Conservation (phyloP, 768 basidiomycete species). For the Russula olivacea region DNA sequence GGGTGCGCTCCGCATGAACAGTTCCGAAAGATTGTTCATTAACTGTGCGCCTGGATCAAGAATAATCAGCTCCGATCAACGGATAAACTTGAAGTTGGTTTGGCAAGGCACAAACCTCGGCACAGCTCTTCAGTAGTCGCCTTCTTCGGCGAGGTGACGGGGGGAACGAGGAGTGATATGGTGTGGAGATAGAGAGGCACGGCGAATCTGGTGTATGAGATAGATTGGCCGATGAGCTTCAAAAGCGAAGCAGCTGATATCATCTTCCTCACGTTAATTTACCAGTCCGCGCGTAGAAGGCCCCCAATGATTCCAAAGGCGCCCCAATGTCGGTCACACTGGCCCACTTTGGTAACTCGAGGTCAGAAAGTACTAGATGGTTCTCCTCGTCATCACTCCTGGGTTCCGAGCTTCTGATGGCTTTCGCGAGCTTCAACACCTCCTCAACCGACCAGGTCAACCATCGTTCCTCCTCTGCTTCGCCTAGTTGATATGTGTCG, state of each 20-base stretch:
- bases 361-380: constrained; percentile 34
- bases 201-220: constrained; percentile 43
- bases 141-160: constrained; percentile 27
- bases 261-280: constrained; percentile 46
- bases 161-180: constrained; percentile 52
- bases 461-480: constrained; percentile 40
- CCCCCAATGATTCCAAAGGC: constrained; percentile 61
- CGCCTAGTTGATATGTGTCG: constrained; percentile 31
- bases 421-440: constrained; percentile 36
- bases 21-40: constrained; percentile 45
- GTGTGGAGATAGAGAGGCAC: constrained; percentile 62
- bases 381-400: constrained; percentile 18
- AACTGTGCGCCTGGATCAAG: constrained; percentile 37
- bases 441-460: constrained; percentile 42
- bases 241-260: constrained; percentile 4
- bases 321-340: constrained; percentile 55
- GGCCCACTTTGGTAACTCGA: constrained; percentile 58
- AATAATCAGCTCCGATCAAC: background rate
- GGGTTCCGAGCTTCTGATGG: constrained; percentile 27
- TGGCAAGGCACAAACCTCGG: constrained; percentile 41
- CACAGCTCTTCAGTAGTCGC: constrained; percentile 47
- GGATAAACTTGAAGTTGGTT: background rate
- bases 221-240: constrained; percentile 17
- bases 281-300: constrained; percentile 52
- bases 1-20: constrained; percentile 36